Percentiles rank a stretch among this genome's conserved stretches.
These are phyloP conservation scores for Pouteria glomerata DNA, from an alignment of 148 eudicot species.

Conservation along the genomic window DNA sequence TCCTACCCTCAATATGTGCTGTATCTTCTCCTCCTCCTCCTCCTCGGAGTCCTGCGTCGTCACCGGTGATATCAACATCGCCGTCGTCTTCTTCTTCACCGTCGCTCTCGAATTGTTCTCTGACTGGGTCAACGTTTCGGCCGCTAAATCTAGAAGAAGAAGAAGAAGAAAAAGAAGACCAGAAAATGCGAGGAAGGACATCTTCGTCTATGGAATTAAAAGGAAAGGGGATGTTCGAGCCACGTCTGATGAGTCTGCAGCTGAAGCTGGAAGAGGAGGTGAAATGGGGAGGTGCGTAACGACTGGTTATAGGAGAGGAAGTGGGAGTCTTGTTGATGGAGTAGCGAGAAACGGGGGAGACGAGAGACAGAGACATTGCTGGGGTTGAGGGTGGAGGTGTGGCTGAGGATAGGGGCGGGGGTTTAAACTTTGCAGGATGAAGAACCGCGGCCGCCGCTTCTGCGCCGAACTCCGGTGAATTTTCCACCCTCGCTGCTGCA, in stretches of 20 bases:
- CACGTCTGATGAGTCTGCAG: neutral
- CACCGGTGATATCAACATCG: slow-evolving; percentile 15
- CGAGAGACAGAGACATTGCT: slow-evolving; percentile 22
- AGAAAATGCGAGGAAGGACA: neutral
- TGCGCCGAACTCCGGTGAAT: slow-evolving; percentile 1
- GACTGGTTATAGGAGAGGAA: neutral
- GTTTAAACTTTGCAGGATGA: neutral
- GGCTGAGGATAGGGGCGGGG: neutral
- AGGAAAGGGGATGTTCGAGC: no score
- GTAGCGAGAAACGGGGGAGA: slow-evolving; percentile 7
- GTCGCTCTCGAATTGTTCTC: slow-evolving; percentile 25
- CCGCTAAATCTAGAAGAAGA: slow-evolving; percentile 9
- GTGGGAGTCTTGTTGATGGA: slow-evolving; percentile 1
- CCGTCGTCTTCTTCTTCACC: slow-evolving; percentile 33
- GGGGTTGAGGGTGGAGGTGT: neutral
- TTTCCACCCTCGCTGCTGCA: no score
- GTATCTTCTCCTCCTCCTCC: slow-evolving; percentile 13
- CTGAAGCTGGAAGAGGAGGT: slow-evolving; percentile 9
- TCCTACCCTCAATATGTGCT: slow-evolving; percentile 5
- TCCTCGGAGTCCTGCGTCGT: slow-evolving; percentile 11
- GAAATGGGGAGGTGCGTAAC: neutral
- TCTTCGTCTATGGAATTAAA: no score
- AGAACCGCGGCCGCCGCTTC: slow-evolving; percentile 7
- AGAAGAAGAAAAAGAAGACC: neutral
- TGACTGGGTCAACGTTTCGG: slow-evolving; percentile 10